phyloP scores from a whole-genome alignment of 805 yeast species.

The Kodamaea lidongshanica region DNA sequence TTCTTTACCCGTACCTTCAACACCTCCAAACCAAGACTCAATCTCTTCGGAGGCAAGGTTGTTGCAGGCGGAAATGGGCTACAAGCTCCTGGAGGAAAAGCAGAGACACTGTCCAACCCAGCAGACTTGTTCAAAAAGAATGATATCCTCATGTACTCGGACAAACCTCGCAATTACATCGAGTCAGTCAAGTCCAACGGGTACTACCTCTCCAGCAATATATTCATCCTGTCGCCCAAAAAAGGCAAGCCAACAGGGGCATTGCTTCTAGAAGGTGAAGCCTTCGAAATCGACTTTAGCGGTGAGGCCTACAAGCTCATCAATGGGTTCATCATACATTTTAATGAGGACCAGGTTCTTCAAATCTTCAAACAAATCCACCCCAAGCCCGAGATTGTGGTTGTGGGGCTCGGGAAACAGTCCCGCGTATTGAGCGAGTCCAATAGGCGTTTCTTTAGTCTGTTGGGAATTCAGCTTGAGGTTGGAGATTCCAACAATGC shows the following conservation, averaged over 20 bases:
- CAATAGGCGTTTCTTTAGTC: conserved; percentile 43
- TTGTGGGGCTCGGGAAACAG: conserved; percentile 63
- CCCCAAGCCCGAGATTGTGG: conserved; percentile 73
- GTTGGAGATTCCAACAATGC: conserved; percentile 58
- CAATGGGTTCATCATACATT: conserved; percentile 49
- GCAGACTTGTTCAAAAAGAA: conserved; percentile 39
- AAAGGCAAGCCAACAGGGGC: conserved; percentile 39
- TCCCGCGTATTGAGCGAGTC: conserved; percentile 57
- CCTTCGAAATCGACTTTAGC: conserved; percentile 52
- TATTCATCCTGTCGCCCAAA: conserved; percentile 41
- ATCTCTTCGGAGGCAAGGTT: conserved; percentile 28
- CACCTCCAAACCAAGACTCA: conserved; percentile 1
- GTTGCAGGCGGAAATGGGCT: conserved; percentile 7
- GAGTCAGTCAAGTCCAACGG: conserved; percentile 47
- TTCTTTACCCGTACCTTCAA: not conserved
- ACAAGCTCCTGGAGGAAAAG: conserved; percentile 31
- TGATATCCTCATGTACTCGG: conserved; percentile 37
- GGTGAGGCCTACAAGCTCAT: conserved; percentile 40
- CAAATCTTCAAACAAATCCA: conserved; percentile 48
- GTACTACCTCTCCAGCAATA: conserved; percentile 51
- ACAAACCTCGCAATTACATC: conserved; percentile 38
- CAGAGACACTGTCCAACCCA: conserved; percentile 36
- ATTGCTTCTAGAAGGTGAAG: conserved; percentile 50
- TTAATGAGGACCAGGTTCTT: conserved; percentile 36
- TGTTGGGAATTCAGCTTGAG: conserved; percentile 66